phyloP scores from a whole-genome alignment of 1,139 yeast genomes.

The Blastobotrys buckinghamii region DNA sequence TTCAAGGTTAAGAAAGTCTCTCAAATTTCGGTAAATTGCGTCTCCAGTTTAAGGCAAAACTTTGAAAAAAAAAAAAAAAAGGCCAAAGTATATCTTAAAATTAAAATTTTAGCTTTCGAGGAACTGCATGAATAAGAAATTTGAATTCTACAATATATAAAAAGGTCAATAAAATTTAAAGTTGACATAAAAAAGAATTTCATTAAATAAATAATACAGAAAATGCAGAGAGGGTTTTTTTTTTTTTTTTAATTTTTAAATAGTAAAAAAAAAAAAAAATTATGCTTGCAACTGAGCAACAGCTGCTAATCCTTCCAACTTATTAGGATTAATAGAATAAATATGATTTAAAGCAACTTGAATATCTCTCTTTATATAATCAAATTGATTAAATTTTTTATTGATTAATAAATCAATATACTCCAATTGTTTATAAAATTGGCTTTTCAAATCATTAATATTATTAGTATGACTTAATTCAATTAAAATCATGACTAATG shows the following conservation, averaged over 20 bases:
- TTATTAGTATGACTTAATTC: constrained; percentile 4
- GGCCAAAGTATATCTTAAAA: no score
- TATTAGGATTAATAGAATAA: neutral
- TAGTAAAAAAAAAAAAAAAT: neutral
- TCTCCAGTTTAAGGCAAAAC: no score
- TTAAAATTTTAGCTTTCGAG: no score
- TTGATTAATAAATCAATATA: constrained; percentile 18
- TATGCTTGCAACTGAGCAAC: constrained; percentile 16
- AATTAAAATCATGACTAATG: constrained; percentile 18
- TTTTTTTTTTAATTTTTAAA: neutral
- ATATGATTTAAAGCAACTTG: constrained; percentile 2
- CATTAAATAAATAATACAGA: no score
- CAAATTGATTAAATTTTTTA: constrained; percentile 21
- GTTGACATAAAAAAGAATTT: no score
- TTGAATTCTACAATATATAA: no score
- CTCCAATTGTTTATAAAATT: constrained; percentile 16
- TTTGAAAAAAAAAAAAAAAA: no score
- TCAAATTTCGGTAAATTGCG: no score
- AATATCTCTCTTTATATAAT: constrained; percentile 13
- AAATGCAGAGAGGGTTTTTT: neutral
- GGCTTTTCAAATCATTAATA: constrained; percentile 6
- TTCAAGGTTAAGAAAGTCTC: no score
- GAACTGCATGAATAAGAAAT: no score
- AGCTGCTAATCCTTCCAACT: constrained; percentile 24
- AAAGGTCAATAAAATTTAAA: no score